Percentiles rank a stretch among this genome's conserved stretches.
Evolutionary conservation across 495 filamentous ascomycete genomes (phyloP).

Genomic region (Aspergillus sparsus): DNA sequence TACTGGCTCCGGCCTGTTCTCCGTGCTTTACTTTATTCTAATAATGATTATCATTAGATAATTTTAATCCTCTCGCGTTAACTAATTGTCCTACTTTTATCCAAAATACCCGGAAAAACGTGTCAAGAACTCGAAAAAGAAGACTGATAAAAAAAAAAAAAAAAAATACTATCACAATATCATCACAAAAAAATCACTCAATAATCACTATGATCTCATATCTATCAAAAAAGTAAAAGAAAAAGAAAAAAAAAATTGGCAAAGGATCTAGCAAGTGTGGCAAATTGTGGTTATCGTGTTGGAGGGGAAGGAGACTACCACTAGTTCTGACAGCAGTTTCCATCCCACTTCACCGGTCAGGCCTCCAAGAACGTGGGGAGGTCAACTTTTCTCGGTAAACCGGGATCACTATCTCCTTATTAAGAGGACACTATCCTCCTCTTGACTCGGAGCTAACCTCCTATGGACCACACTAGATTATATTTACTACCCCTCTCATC

Average conservation of each 20-base stretch:
- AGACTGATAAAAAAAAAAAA: no score
- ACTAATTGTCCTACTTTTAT: no score
- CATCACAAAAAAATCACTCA: no score
- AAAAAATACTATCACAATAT: neutral
- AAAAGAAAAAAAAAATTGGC: neutral
- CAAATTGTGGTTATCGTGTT: neutral
- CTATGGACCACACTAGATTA: neutral
- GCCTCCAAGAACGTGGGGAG: constrained; percentile 6
- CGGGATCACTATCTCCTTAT: neutral
- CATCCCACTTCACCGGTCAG: neutral
- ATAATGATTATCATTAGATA: no score
- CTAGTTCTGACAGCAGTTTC: neutral
- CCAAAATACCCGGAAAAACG: no score
- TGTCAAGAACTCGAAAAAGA: no score
- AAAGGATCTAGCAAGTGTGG: no score
- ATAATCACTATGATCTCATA: no score
- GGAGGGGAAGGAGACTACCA: neutral
- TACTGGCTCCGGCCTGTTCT: no score
- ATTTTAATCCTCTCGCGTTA: no score
- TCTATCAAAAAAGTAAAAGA: neutral
- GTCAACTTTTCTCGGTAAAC: neutral
- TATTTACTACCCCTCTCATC: no score
- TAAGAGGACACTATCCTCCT: neutral
- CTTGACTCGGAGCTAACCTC: neutral
- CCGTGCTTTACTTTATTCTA: no score